These are phyloP conservation scores for Cyanodermella asteris DNA, from an alignment of 2,329 filamentous ascomycete genomes.

Conservation along the genomic window DNA sequence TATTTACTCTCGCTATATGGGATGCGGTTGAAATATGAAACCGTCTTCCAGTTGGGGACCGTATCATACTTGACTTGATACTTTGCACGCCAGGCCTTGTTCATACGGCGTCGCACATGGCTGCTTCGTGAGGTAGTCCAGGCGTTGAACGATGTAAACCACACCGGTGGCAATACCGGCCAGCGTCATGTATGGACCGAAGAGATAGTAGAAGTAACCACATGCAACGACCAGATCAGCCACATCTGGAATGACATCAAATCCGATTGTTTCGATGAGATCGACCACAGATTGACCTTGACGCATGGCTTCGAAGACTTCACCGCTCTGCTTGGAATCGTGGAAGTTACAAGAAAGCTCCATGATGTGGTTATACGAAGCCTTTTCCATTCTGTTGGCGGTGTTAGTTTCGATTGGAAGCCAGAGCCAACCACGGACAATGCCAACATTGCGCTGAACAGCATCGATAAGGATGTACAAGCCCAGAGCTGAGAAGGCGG, in stretches of 20 bases:
- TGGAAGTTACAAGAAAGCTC: constrained; percentile 50
- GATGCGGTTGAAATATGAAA: constrained; percentile 34
- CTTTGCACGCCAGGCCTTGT: constrained; percentile 21
- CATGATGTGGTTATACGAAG: constrained; percentile 46
- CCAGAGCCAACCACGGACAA: constrained; percentile 29
- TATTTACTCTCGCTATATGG: constrained; percentile 32
- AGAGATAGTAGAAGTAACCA: constrained; percentile 36
- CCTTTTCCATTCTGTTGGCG: constrained; percentile 34
- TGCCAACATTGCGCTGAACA: constrained; percentile 24
- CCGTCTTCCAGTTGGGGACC: constrained; percentile 37
- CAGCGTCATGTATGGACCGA: constrained; percentile 38
- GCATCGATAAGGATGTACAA: constrained; percentile 30
- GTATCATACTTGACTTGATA: constrained; percentile 34
- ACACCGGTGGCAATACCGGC: constrained; percentile 24
- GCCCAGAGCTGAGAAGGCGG: constrained; percentile 31
- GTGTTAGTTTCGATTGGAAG: constrained; percentile 34
- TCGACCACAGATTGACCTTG: constrained; percentile 39
- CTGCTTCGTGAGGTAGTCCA: too few species aligned
- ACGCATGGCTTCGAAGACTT: constrained; percentile 41
- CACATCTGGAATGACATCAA: constrained; percentile 38
- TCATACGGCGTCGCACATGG: constrained; percentile 17
- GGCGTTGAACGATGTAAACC: constrained; percentile 32
- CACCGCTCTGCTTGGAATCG: constrained; percentile 39
- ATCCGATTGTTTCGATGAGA: constrained; percentile 36
- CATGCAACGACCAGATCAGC: constrained; percentile 40